Percentiles rank a stretch among this genome's conserved stretches.
These are phyloP conservation scores for Pseudopithomyces chartarum DNA, from an alignment of 2,329 filamentous ascomycete species.

Conservation along the genomic window DNA sequence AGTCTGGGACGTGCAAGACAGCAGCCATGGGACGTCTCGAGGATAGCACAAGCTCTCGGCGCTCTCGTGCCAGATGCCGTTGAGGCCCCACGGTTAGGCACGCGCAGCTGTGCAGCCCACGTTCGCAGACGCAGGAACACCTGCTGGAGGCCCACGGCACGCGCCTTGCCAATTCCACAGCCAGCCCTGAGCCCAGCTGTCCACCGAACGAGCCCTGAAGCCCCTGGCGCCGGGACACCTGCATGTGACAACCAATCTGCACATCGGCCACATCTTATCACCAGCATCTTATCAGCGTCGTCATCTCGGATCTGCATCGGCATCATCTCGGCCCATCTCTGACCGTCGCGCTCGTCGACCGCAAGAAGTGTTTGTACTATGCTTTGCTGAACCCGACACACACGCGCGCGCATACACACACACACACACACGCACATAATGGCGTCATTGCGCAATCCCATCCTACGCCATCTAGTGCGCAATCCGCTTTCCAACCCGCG, in stretches of 20 bases:
- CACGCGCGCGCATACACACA: neutral
- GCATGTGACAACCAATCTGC: neutral
- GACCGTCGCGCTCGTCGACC: too few species aligned
- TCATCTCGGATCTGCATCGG: too few species aligned
- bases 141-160: neutral
- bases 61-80: too few species aligned
- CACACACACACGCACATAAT: slow-evolving; percentile 13
- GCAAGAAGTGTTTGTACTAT: neutral
- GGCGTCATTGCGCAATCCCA: slow-evolving; percentile 31
- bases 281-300: too few species aligned
- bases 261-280: too few species aligned
- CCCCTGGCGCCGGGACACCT: neutral
- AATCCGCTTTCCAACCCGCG: slow-evolving; percentile 36
- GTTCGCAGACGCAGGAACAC: slow-evolving; percentile 11
- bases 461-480: slow-evolving; percentile 37
- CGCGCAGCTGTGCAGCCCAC: neutral
- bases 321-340: too few species aligned
- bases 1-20: neutral
- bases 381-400: neutral
- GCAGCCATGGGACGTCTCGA: neutral
- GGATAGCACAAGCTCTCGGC: neutral
- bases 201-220: neutral
- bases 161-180: neutral
- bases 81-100: neutral
- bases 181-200: too few species aligned